Conservation (phyloP, 257 asterid species). For the Anisodus acutangulus region DNA sequence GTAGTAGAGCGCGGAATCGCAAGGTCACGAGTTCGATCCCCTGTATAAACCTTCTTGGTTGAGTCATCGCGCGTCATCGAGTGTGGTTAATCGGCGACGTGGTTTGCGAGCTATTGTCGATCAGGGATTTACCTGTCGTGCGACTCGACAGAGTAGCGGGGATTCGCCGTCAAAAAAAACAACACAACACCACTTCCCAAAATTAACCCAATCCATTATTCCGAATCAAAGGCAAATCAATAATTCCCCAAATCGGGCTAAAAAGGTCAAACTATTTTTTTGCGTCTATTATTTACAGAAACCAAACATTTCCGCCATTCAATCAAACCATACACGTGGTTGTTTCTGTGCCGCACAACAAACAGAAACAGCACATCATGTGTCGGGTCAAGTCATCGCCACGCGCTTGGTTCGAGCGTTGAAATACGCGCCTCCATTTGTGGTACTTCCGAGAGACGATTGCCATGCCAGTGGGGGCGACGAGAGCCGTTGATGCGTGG, state of each 20-base stretch:
- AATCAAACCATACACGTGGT: constrained; percentile 32
- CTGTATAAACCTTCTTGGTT: too few species aligned
- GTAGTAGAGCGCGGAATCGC: too few species aligned
- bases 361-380: not conserved
- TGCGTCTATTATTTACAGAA: not conserved
- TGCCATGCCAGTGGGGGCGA: constrained; percentile 22
- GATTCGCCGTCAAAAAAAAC: too few species aligned
- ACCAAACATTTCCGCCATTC: not conserved
- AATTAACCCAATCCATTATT: not conserved
- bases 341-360: constrained; percentile 22
- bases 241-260: not conserved
- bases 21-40: too few species aligned
- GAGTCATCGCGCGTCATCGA: too few species aligned
- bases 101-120: too few species aligned
- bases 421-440: not conserved
- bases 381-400: constrained; percentile 9
- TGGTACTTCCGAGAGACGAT: too few species aligned
- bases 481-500: constrained; percentile 30
- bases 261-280: not conserved
- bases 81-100: too few species aligned
- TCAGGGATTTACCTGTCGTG: too few species aligned
- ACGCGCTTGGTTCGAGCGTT: not conserved
- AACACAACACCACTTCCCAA: not conserved
- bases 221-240: not conserved
- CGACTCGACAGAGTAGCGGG: too few species aligned